A percentile compares a stretch with the other conserved stretches of the same genome.
Conservation (phyloP, 2,329 filamentous ascomycete genomes). For the Venturia asperata region DNA sequence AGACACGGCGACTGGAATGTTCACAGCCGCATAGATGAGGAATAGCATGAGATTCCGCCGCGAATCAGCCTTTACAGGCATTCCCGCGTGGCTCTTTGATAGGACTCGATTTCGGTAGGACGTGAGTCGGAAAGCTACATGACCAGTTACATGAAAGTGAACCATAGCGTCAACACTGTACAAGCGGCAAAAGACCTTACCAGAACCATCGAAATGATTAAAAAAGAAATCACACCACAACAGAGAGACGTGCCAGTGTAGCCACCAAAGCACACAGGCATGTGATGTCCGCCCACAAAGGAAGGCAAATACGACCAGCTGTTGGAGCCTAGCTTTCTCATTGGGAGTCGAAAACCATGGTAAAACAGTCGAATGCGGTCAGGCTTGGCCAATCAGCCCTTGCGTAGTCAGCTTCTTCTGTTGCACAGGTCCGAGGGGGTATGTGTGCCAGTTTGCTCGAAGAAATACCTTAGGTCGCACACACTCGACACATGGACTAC, state of each 20-base stretch:
- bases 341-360: neutral
- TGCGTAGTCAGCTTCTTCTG: neutral
- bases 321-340: conserved; percentile 5
- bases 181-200: neutral
- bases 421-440: neutral
- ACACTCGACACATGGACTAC: neutral
- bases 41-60: neutral
- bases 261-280: neutral
- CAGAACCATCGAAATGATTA: neutral
- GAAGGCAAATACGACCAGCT: conserved; percentile 1
- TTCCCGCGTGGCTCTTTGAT: neutral
- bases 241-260: neutral
- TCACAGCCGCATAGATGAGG: neutral
- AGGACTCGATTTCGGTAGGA: neutral
- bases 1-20: neutral
- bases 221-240: neutral
- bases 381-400: neutral
- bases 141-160: neutral
- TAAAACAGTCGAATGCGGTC: neutral
- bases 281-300: neutral
- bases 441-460: neutral
- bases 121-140: neutral
- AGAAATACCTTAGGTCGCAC: neutral
- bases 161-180: neutral
- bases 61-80: neutral